Conservation (phyloP, 1,284 basidiomycete species). For the Meira miltonrushii region DNA sequence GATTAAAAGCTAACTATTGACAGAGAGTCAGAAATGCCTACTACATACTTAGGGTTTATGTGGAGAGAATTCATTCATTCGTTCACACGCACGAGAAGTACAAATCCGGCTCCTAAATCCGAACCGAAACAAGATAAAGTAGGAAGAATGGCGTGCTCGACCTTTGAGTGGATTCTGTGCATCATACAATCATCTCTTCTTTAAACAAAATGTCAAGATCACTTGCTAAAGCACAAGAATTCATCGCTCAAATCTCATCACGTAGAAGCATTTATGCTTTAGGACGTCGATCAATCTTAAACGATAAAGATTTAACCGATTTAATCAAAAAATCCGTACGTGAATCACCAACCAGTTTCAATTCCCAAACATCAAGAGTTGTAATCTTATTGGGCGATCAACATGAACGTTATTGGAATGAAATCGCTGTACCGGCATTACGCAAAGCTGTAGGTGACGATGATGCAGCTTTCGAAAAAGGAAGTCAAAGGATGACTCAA, state of each 20-base stretch:
- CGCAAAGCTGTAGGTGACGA: neutral
- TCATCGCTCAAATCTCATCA: slow-evolving; percentile 31
- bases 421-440: slow-evolving; percentile 45
- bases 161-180: neutral
- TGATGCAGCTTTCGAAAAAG: neutral
- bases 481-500: slow-evolving; percentile 21
- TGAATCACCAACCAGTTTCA: slow-evolving; percentile 55
- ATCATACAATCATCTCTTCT: too few relatives aligned
- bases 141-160: neutral
- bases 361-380: slow-evolving; percentile 56
- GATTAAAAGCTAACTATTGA: too few relatives aligned
- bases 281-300: slow-evolving; percentile 51
- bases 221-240: slow-evolving; percentile 11
- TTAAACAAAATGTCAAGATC: neutral
- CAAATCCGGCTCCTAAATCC: neutral
- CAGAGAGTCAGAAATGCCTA: too few relatives aligned
- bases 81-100: neutral
- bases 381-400: slow-evolving; percentile 55
- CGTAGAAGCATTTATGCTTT: slow-evolving; percentile 56
- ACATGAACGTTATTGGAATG: slow-evolving; percentile 55
- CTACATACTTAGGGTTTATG: too few relatives aligned
- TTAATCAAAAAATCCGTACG: slow-evolving; percentile 45
- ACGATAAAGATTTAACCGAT: slow-evolving; percentile 52
- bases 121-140: neutral
- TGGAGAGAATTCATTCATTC: neutral